Base-by-base conservation (phyloP, 164 flowering plant genomes). In the Nymphaea thermarum region DNA sequence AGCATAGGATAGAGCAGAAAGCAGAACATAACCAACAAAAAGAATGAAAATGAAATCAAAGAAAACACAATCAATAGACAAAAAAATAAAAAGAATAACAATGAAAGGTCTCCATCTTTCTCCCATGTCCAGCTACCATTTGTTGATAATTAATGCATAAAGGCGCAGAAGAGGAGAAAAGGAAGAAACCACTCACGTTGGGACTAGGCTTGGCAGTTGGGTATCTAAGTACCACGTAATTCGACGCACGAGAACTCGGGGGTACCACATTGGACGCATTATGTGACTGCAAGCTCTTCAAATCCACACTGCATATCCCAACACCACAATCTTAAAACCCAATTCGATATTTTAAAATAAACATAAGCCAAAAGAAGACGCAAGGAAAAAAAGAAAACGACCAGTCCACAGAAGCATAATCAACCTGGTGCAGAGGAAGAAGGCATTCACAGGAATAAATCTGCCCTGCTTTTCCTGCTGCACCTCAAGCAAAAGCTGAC, bases 371-470 rank as follows among this genome's bases (percentile, higher is more conserved):
- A 68, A 25, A 57, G 59, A 59, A 15, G 15, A 60, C 5, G 1
- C 59, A 60, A 2, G 42, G 14, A 36, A 67, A 67, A 55, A 8
- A 16, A 12, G 6, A 15, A 59, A 25, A 14, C 18, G 43, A 61
- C 14, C 5, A 43, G 43, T 43, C 10, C n/a, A 61, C 43, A 11
- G 42, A 68, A 7, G 11, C 44, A 43, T 4, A 42, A 44, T 16
- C 6, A 8, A 68, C 71, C 71, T 68, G 65, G 71, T 68, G 14
- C 65, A 68, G 14, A 68, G 65, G 55, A 68, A 68, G 44, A 60
- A 68, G 14, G 71, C 65, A 42, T 68, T 68, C 57, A 68, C 65
- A n/a, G 71, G 65, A 18, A 68, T 36, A 53, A 43, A 62, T 5
- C 65, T 4, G n/a, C 18, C 43, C 57, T 61, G 57, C 17, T 68